Evolutionary conservation across 192 early-diverging fungal genomes (phyloP).

Genomic region (Mortierella claussenii): DNA sequence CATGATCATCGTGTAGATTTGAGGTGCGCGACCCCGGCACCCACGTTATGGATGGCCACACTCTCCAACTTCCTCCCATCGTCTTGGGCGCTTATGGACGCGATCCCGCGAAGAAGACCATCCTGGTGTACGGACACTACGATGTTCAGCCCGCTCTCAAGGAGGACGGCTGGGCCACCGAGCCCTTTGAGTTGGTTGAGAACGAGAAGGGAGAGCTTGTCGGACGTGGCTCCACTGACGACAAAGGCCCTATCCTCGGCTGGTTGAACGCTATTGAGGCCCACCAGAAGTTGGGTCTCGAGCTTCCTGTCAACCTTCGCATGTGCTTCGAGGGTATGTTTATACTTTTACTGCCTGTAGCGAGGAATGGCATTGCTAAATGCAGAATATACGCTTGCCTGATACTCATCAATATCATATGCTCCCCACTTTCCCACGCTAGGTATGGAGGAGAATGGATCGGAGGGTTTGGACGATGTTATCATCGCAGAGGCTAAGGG

Average conservation of each 20-base stretch:
- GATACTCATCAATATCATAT: no score
- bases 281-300: conserved; percentile 89
- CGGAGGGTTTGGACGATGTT: conserved; percentile 93
- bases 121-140: conserved; percentile 98
- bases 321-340: conserved; percentile 99
- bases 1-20: no score
- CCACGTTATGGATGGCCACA: conserved; percentile 83
- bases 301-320: conserved; percentile 95
- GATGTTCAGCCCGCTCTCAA: conserved; percentile 95
- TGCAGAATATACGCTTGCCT: no score
- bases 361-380: not conserved
- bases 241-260: conserved; percentile 97
- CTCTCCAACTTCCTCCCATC: conserved; percentile 89
- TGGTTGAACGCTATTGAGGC: conserved; percentile 98
- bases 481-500: conserved; percentile 87
- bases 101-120: conserved; percentile 93
- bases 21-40: conserved; percentile 79
- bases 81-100: conserved; percentile 92
- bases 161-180: conserved; percentile 90
- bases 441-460: conserved; percentile 79
- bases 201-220: conserved; percentile 84
- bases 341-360: conserved; percentile 9
- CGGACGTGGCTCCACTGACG: conserved; percentile 95
- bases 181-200: conserved; percentile 92
- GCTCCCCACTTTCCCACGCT: conserved; percentile 3